phyloP scores from a whole-genome alignment of 371 early-diverging fungal species.

The Haplosporangium sp. region DNA sequence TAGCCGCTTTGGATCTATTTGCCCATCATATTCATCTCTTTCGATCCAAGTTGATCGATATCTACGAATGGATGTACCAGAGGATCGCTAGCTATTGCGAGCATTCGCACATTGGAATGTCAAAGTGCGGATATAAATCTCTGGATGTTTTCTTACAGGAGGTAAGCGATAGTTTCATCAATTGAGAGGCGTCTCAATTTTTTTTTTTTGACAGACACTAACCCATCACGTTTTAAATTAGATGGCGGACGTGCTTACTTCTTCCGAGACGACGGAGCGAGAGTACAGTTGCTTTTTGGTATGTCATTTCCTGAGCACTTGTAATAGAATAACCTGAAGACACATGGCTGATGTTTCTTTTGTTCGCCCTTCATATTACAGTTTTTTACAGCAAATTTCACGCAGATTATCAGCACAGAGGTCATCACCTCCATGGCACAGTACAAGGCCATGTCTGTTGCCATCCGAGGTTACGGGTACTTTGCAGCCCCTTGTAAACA shows the following conservation, averaged over 20 bases:
- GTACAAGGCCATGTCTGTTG: slow-evolving; percentile 67
- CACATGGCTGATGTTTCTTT: neutral
- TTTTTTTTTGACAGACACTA: neutral
- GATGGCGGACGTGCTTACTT: slow-evolving; percentile 49
- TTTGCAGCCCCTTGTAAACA: slow-evolving; percentile 72
- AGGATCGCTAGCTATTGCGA: slow-evolving; percentile 58
- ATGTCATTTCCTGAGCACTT: neutral
- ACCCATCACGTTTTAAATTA: slow-evolving; percentile 4
- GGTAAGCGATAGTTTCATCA: slow-evolving; percentile 34
- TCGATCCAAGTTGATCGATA: slow-evolving; percentile 54
- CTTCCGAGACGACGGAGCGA: slow-evolving; percentile 20
- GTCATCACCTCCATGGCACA: slow-evolving; percentile 47
- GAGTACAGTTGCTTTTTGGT: slow-evolving; percentile 57
- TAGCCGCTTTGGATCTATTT: slow-evolving; percentile 71
- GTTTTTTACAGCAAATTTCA: slow-evolving; percentile 67
- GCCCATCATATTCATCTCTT: slow-evolving; percentile 65
- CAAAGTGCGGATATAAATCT: slow-evolving; percentile 62
- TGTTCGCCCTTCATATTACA: slow-evolving; percentile 15
- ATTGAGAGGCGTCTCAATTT: slow-evolving; percentile 7
- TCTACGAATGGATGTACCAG: slow-evolving; percentile 60
- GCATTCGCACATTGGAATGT: slow-evolving; percentile 65
- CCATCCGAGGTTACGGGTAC: slow-evolving; percentile 78
- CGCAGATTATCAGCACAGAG: slow-evolving; percentile 54
- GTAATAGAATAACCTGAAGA: neutral
- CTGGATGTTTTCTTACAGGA: slow-evolving; percentile 65